Base-by-base conservation (phyloP, 2,329 filamentous ascomycete genomes). In the Graphium sp. region DNA sequence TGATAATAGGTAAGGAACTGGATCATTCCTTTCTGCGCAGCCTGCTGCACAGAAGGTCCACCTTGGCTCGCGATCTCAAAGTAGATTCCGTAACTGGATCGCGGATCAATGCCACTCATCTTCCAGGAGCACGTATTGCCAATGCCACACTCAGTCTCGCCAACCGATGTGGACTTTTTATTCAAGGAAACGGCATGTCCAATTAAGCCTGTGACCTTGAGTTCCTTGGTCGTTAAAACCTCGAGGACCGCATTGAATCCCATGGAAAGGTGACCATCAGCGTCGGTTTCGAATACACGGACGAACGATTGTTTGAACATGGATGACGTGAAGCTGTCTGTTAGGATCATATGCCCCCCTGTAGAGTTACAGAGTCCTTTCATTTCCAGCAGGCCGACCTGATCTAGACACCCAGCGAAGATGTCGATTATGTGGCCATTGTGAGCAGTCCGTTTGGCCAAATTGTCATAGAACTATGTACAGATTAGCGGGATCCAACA, bases 231-330 rank as follows among this genome's bases (percentile, higher is more conserved):
- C 1, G 89, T 98, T 21, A 98, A 58, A 11, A 95, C 87, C 52
- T 98, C 89, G 9, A 98, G 64, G 8, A 85, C 84, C 18, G 84
- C 89, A 46, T 98, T 98, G 62, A 98, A 98, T 24, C 84, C 89
- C 89, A 98, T 98, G 7, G 92, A 57, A 10, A 98, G 66, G 48
- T 94, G 93, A 39, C 94, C 89, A 34, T 92, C 78, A 2, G 68
- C 82, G 46, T 98, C 89, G 54, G 94, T 94, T 49, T 98, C 89
- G 46, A 98, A 98, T 12, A 98, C 75, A 34, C 91, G 78, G 29
- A 92, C 78, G 45, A 98, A 98, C 0, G 89, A 95, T 50, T 98
- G 89, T 58, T 89, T 94, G 64, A 95, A 98, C 76, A 98, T 94
- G 33, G 87, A 95, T 0, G 89, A 91, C 4, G 87, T 95, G 50